Conservation (phyloP, 805 yeast genomes). For the Lipomyces sp. region DNA sequence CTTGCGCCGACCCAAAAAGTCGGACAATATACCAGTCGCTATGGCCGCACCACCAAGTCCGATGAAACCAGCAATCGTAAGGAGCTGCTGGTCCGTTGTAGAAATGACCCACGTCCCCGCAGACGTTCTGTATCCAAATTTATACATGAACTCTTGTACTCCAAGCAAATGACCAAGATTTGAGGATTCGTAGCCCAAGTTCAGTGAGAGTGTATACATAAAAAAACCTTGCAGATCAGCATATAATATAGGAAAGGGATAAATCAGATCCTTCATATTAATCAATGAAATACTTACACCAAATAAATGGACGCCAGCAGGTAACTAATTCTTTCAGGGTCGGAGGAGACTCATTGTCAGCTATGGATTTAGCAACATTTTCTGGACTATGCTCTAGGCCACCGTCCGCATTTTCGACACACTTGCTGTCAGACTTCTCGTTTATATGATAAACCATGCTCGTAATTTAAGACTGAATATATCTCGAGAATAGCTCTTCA, state of each 20-base stretch:
- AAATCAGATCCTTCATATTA: background rate
- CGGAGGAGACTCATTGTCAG: background rate
- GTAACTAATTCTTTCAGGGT: background rate
- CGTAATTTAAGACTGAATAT: background rate
- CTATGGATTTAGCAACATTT: background rate
- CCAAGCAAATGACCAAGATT: background rate
- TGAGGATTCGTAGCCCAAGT: background rate
- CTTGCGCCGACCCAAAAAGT: background rate
- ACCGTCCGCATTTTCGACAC: background rate
- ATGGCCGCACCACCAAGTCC: background rate
- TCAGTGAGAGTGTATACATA: background rate
- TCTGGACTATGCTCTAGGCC: background rate
- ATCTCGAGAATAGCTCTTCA: background rate
- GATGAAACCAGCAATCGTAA: background rate
- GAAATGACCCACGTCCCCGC: background rate
- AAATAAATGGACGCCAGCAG: background rate
- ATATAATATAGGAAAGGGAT: background rate
- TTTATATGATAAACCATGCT: background rate
- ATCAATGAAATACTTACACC: background rate
- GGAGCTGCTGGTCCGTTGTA: background rate
- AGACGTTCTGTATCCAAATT: background rate
- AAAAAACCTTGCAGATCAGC: background rate
- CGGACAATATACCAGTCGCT: background rate
- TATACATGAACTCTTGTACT: background rate
- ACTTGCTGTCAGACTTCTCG: background rate